phyloP scores from a whole-genome alignment of 345 rosid genomes.

The Salix koriyanagi region DNA sequence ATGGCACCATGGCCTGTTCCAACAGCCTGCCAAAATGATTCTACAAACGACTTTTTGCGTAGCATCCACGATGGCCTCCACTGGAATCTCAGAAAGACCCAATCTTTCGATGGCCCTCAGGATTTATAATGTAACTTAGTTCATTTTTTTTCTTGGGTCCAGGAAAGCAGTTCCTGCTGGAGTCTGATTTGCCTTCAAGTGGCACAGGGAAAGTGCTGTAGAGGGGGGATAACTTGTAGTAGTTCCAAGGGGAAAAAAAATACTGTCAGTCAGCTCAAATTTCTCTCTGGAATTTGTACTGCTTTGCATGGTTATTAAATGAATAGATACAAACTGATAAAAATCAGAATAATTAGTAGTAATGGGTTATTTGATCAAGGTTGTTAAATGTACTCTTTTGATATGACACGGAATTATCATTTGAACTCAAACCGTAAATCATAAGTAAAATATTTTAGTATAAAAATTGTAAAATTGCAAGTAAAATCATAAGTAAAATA shows the following conservation, averaged over 20 bases:
- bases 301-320: not conserved
- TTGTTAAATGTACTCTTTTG: too few relatives aligned
- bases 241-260: not conserved
- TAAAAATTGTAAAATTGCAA: too few relatives aligned
- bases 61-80: conserved; percentile 97
- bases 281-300: not conserved
- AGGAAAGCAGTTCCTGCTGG: not conserved
- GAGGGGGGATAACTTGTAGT: too few relatives aligned
- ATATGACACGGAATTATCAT: too few relatives aligned
- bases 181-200: not conserved
- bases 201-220: too few relatives aligned
- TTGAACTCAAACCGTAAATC: too few relatives aligned
- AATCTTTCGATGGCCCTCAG: conserved; percentile 75
- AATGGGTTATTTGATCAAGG: too few relatives aligned
- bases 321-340: conserved; percentile 1
- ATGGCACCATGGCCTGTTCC: conserved; percentile 99
- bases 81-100: conserved; percentile 87
- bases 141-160: not conserved
- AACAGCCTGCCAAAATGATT: conserved; percentile 81
- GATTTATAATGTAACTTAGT: conserved; percentile 17
- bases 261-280: not conserved
- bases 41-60: conserved; percentile 77
- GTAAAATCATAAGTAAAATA: too few relatives aligned
- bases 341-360: not conserved
- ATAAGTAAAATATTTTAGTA: too few relatives aligned